Base-by-base conservation (phyloP, 352 stramenopile species). In the Pythium dissimile region DNA sequence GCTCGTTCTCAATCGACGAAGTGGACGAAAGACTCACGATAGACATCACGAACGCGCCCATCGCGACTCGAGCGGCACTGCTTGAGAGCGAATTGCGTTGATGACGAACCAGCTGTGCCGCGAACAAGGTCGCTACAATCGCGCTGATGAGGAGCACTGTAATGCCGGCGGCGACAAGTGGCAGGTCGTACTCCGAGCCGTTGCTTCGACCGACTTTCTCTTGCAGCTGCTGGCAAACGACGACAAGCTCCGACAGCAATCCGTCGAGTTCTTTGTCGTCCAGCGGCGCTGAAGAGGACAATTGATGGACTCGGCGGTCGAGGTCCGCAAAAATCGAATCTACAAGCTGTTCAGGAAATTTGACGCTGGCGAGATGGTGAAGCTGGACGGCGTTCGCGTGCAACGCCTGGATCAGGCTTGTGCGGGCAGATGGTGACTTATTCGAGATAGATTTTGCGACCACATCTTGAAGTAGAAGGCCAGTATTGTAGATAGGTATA, bases 1-100 rank as follows among this genome's bases (percentile, higher is more conserved):
- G 87, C 52, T 96, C 87, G 57, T 96, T 96, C 51, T 96, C 87
- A 30, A 96, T 94, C 18, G 83, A 92, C 5, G 86, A 95, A 28
- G 78, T 93, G 1, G 84, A 94, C 1, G 81, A 82, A 18, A 93
- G 62, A 28, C 75, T 91, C 15, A 62, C 60, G 49, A 89, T 80
- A 24, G 91, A 78, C 12, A 83, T 30, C 12, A 78, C 27, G 16
- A 44, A 66, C 2, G 65, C 59, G 11, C 62, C 16, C 1, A 60
- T 45, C 6, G 71, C 48, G 15, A 66, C 46, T 3, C 20, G 20
- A 5, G 16, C 28, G 2, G 31, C 21, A 9, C 44, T 2, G 24
- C 16, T 62, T 4, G 35, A 44, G 7, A 11, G 30, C 16, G 20
- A 18, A 24, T 31, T 5, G 16, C 13, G 23, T 23, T 6, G 24